These are phyloP conservation scores for Colletotrichum gigasporum DNA, from an alignment of 2,329 filamentous ascomycete species.

Conservation along the genomic window DNA sequence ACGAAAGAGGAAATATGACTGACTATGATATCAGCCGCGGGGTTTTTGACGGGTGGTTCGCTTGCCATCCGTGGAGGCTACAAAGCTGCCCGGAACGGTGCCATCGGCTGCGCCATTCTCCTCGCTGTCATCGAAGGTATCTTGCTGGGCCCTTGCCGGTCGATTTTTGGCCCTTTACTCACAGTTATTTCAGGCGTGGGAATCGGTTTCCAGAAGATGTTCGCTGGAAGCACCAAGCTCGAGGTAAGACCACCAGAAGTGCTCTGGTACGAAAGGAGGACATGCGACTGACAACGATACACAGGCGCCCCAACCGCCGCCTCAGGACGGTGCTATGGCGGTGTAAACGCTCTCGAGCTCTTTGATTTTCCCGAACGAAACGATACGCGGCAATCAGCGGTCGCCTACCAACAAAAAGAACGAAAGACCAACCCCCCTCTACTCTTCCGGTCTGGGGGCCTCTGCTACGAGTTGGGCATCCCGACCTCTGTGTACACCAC, in stretches of 20 bases:
- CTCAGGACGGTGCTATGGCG: slow-evolving; percentile 42
- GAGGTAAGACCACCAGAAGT: slow-evolving; percentile 64
- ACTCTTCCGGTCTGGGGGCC: slow-evolving; percentile 14
- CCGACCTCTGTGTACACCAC: slow-evolving; percentile 11
- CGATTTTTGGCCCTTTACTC: no score
- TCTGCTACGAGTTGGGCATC: neutral
- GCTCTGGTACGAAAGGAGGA: no score
- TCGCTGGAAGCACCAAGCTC: slow-evolving; percentile 87
- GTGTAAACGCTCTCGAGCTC: slow-evolving; percentile 37
- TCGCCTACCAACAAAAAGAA: neutral
- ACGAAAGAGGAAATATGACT: neutral
- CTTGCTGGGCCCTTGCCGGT: no score
- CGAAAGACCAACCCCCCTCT: slow-evolving; percentile 26
- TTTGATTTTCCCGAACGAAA: neutral
- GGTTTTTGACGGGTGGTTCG: slow-evolving; percentile 94
- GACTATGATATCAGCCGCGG: slow-evolving; percentile 87
- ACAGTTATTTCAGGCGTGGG: slow-evolving; percentile 89
- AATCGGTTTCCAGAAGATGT: slow-evolving; percentile 94
- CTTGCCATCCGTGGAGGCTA: slow-evolving; percentile 91
- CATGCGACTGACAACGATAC: no score
- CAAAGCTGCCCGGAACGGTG: slow-evolving; percentile 85
- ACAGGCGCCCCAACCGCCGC: slow-evolving; percentile 43
- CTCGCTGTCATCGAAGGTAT: slow-evolving; percentile 84
- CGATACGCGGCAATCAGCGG: neutral
- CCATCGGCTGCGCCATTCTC: slow-evolving; percentile 94